Conservation (phyloP, 495 filamentous ascomycete species). For the Penicillium manginii region DNA sequence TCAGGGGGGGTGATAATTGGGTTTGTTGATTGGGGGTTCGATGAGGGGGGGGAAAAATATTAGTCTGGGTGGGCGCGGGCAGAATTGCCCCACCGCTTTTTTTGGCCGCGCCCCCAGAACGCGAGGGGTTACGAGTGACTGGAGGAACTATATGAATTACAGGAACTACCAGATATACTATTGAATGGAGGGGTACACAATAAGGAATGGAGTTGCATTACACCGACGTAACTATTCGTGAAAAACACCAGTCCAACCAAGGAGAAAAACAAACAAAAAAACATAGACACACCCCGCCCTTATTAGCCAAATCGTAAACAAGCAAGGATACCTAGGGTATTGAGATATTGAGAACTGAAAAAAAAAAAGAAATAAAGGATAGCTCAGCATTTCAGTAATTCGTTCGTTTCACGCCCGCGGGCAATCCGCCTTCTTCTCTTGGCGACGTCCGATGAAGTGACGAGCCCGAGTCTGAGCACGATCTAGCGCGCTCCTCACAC, state of each 20-base stretch:
- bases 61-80: conserved; percentile 27
- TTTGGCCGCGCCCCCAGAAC: conserved; percentile 22
- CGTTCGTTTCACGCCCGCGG: neutral
- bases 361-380: conserved; percentile 7
- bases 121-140: conserved; percentile 10
- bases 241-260: conserved; percentile 13
- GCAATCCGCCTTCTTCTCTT: conserved; percentile 14
- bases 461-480: conserved; percentile 45
- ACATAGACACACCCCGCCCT: neutral
- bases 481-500: conserved; percentile 37
- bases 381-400: conserved; percentile 7
- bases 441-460: conserved; percentile 31
- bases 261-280: conserved; percentile 5
- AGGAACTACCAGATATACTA: neutral
- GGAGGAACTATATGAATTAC: neutral
- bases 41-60: conserved; percentile 42
- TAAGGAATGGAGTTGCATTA: conserved; percentile 19
- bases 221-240: conserved; percentile 19
- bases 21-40: conserved; percentile 33
- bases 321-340: conserved; percentile 8
- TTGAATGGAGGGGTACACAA: neutral
- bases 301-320: conserved; percentile 19
- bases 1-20: conserved; percentile 23
- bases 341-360: too few species aligned
- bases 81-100: conserved; percentile 27